Conservation (phyloP, 2,329 filamentous ascomycete genomes). For the Aureobasidium musti region DNA sequence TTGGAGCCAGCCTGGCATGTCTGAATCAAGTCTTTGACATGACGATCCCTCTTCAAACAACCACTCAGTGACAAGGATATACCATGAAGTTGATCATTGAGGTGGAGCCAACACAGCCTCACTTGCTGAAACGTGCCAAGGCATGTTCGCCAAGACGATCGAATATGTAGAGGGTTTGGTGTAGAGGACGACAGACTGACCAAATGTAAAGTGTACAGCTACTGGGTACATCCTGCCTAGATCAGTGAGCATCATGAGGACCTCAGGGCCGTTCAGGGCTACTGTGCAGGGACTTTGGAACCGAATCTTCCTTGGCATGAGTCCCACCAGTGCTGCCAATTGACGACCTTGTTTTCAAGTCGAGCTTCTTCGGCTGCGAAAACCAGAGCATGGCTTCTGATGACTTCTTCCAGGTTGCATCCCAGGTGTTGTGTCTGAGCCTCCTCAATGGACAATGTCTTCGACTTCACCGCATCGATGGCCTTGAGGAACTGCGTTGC, state of each 20-base stretch:
- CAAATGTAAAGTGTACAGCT: background rate
- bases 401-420: slow-evolving; percentile 79
- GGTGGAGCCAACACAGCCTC: slow-evolving; percentile 20
- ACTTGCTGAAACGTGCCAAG: slow-evolving; percentile 23
- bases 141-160: slow-evolving; percentile 1
- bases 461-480: slow-evolving; percentile 74
- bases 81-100: background rate
- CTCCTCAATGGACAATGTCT: slow-evolving; percentile 63
- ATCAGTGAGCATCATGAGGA: background rate
- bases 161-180: background rate
- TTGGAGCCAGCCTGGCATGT: background rate
- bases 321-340: slow-evolving; percentile 76
- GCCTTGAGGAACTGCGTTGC: slow-evolving; percentile 81
- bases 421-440: slow-evolving; percentile 78
- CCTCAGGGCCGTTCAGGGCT: background rate
- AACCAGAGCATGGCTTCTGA: slow-evolving; percentile 88
- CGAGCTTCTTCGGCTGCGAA: slow-evolving; percentile 93
- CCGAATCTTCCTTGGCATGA: slow-evolving; percentile 34
- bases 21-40: slow-evolving; percentile 1
- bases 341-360: slow-evolving; percentile 65
- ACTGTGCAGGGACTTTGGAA: background rate
- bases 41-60: background rate
- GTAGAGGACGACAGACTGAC: background rate
- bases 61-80: background rate
- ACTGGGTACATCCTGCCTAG: background rate